These are phyloP conservation scores for Zymoseptoria pseudotritici DNA, from an alignment of 2,329 filamentous ascomycete genomes.

Conservation along the genomic window DNA sequence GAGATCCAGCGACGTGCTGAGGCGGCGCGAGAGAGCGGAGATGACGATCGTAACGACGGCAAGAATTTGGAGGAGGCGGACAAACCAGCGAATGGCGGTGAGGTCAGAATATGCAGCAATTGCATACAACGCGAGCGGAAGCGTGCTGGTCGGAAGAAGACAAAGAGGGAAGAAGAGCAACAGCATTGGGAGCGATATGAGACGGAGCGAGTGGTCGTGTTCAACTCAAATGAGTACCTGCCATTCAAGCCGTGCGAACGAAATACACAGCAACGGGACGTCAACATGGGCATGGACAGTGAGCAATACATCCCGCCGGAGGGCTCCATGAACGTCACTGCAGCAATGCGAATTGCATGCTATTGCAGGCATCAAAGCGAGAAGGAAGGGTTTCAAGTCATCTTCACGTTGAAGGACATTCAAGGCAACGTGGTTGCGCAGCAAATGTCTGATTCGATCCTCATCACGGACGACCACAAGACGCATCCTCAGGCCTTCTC, in stretches of 20 bases:
- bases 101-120: conserved; percentile 84
- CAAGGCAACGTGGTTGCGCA: conserved; percentile 72
- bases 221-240: conserved; percentile 82
- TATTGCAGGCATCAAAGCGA: conserved; percentile 94
- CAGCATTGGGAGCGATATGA: conserved; percentile 78
- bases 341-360: conserved; percentile 92
- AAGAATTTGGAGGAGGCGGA: conserved; percentile 54
- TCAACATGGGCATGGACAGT: conserved; percentile 14
- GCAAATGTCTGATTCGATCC: conserved; percentile 76
- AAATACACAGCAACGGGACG: conserved; percentile 21
- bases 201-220: conserved; percentile 74
- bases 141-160: conserved; percentile 83
- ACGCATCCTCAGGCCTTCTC: conserved; percentile 49
- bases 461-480: conserved; percentile 98
- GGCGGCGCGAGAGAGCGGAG: conserved; percentile 21
- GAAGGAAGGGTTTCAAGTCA: conserved; percentile 85
- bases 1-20: conserved; percentile 39
- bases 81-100: conserved; percentile 79
- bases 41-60: conserved; percentile 39
- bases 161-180: conserved; percentile 88
- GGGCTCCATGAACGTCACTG: conserved; percentile 68
- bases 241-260: conserved; percentile 62
- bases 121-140: conserved; percentile 90
- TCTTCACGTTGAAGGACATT: conserved; percentile 87
- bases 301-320: conserved; percentile 34